Percentiles rank a stretch among this genome's conserved stretches.
phyloP scores from a whole-genome alignment of 2,329 filamentous ascomycete species.

The Hypoxylon sp. region DNA sequence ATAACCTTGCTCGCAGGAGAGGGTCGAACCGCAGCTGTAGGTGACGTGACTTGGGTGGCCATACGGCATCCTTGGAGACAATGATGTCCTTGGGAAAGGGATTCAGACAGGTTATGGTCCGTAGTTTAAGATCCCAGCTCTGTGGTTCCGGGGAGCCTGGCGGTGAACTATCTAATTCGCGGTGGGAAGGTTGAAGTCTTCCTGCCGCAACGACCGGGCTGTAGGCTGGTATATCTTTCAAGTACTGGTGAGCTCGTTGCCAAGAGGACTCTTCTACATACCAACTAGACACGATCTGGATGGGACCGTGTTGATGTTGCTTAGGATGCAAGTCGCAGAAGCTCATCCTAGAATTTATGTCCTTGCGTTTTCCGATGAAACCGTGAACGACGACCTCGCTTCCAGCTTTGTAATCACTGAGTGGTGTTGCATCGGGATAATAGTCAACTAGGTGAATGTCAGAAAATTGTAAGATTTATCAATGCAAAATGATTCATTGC shows the following conservation, averaged over 20 bases:
- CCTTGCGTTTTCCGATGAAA: conserved; percentile 76
- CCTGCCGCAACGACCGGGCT: conserved; percentile 66
- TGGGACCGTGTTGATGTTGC: conserved; percentile 40
- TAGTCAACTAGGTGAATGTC: conserved; percentile 4
- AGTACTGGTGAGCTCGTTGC: conserved; percentile 53
- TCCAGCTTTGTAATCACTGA: conserved; percentile 44
- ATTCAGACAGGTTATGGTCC: conserved; percentile 75
- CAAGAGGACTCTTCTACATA: conserved; percentile 52
- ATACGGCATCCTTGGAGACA: conserved; percentile 78
- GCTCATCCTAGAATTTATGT: conserved; percentile 74
- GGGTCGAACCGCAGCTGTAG: conserved; percentile 84
- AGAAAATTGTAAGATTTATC: conserved; percentile 10
- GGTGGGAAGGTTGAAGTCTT: conserved; percentile 35
- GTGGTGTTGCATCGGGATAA: neutral
- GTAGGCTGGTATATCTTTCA: conserved; percentile 62
- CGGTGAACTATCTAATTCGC: neutral
- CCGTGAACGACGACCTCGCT: conserved; percentile 69
- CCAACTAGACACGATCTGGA: conserved; percentile 60
- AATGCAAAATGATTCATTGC: conserved; percentile 9
- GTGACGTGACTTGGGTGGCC: conserved; percentile 80
- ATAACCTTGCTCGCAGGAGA: conserved; percentile 74
- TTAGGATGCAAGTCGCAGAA: conserved; percentile 69
- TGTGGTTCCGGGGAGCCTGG: neutral
- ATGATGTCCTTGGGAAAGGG: conserved; percentile 80
- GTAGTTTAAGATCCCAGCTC: conserved; percentile 69